phyloP scores from a whole-genome alignment of 768 basidiomycete species.

The Mycena epipterygia region DNA sequence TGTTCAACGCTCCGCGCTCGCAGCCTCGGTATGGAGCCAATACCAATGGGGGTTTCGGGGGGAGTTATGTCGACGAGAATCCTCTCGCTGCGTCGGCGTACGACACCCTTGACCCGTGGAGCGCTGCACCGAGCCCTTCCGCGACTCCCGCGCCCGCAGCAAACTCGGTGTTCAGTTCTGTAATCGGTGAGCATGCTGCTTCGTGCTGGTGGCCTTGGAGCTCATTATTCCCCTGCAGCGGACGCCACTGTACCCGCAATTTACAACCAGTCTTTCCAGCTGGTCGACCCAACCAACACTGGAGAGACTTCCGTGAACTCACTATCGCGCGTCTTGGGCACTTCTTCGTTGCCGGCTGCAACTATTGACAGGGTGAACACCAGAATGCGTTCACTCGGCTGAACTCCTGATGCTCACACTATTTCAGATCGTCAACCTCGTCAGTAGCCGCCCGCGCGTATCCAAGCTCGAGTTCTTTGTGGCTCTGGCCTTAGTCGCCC shows the following conservation, averaged over 20 bases:
- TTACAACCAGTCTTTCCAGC: constrained; percentile 80
- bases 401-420: constrained; percentile 19
- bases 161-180: constrained; percentile 71
- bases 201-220: neutral
- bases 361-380: constrained; percentile 82
- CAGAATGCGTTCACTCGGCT: neutral
- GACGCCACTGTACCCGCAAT: constrained; percentile 85
- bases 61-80: constrained; percentile 83
- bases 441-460: constrained; percentile 83
- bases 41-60: constrained; percentile 71
- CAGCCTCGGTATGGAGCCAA: constrained; percentile 75
- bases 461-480: constrained; percentile 94
- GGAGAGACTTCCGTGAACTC: constrained; percentile 89
- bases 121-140: constrained; percentile 78
- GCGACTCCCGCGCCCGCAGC: constrained; percentile 70
- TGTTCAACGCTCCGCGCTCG: constrained; percentile 90
- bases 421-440: constrained; percentile 89
- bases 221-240: constrained; percentile 55
- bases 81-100: constrained; percentile 81
- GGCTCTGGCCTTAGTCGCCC: constrained; percentile 87
- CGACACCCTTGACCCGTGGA: constrained; percentile 88
- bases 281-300: constrained; percentile 76
- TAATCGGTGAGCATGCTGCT: constrained; percentile 66
- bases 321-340: constrained; percentile 82
- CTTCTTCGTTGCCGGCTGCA: constrained; percentile 84